A percentile compares a stretch with the other conserved stretches of the same genome.
Evolutionary conservation across 805 yeast species (phyloP).

Genomic region (Suhomyces pyralidae): DNA sequence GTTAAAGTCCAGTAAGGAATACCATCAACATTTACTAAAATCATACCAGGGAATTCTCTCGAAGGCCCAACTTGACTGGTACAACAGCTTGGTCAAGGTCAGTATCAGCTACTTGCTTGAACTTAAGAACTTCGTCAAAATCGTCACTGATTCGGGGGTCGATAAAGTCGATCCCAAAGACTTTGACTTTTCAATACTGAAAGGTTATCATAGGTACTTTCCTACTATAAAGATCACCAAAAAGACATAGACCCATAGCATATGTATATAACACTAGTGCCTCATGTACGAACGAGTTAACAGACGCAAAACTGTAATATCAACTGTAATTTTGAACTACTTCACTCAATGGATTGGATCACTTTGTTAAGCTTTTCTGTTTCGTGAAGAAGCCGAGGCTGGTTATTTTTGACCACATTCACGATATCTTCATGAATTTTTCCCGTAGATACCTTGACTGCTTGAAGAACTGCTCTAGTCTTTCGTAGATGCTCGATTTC

Average conservation of each 20-base stretch:
- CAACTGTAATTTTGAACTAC: neutral
- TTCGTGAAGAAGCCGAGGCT: constrained; percentile 12
- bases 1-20: constrained; percentile 3
- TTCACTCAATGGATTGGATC: constrained; percentile 6
- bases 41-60: constrained; percentile 5
- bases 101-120: constrained; percentile 15
- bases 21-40: constrained; percentile 1
- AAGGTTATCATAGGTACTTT: constrained; percentile 25
- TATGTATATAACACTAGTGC: neutral
- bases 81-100: constrained; percentile 14
- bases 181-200: constrained; percentile 9
- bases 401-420: constrained; percentile 14
- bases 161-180: constrained; percentile 1
- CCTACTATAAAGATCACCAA: constrained; percentile 16
- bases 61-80: constrained; percentile 14
- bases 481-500: constrained; percentile 21
- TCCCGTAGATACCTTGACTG: constrained; percentile 25
- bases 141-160: constrained; percentile 3
- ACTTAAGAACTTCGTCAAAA: constrained; percentile 9
- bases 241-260: neutral
- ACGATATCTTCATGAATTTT: constrained; percentile 26
- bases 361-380: constrained; percentile 4
- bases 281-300: neutral
- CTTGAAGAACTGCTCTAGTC: constrained; percentile 29
- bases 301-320: neutral